phyloP scores from a whole-genome alignment of 2,329 filamentous ascomycete species.

The Coccinonectria pachysandricola region DNA sequence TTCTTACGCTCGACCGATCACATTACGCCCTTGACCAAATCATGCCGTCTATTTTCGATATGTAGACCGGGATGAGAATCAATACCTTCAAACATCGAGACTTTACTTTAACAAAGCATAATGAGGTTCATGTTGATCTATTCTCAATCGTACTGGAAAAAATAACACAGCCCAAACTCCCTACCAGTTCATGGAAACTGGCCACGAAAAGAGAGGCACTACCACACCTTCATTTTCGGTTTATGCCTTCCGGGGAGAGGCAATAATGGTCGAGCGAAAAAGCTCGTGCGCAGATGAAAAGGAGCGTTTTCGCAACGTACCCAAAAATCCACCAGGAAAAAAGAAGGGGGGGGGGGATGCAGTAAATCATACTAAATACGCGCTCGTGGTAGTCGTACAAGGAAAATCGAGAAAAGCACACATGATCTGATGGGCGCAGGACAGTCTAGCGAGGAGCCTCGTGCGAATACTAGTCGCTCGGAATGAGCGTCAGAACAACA shows the following conservation, averaged over 20 bases:
- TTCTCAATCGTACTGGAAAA: constrained; percentile 10
- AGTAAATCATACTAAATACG: constrained; percentile 2
- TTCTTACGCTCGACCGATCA: too few species aligned
- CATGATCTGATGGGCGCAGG: too few species aligned
- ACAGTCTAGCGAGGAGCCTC: too few species aligned
- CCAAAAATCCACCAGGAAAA: constrained; percentile 5
- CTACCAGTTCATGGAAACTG: constrained; percentile 13
- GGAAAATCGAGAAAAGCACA: constrained; percentile 5
- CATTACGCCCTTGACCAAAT: too few species aligned
- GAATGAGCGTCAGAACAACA: too few species aligned
- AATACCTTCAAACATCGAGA: too few species aligned
- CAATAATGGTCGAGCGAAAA: constrained; percentile 2
- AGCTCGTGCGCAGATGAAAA: constrained; percentile 1
- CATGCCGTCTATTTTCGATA: too few species aligned
- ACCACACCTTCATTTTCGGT: constrained; percentile 4
- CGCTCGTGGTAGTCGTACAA: constrained; percentile 11
- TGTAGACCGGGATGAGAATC: too few species aligned
- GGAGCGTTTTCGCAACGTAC: too few species aligned
- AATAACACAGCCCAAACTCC: constrained; percentile 19
- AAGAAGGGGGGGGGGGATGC: constrained; percentile 4
- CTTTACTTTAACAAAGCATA: constrained; percentile 2
- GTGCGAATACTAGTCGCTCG: too few species aligned
- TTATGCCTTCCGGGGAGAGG: constrained; percentile 4
- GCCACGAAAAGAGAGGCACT: too few species aligned
- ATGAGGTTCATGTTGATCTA: constrained; percentile 15